Percentiles rank a stretch among this genome's conserved stretches.
phyloP scores from a whole-genome alignment of 306 rosid genomes.

The Prosopis cineraria region DNA sequence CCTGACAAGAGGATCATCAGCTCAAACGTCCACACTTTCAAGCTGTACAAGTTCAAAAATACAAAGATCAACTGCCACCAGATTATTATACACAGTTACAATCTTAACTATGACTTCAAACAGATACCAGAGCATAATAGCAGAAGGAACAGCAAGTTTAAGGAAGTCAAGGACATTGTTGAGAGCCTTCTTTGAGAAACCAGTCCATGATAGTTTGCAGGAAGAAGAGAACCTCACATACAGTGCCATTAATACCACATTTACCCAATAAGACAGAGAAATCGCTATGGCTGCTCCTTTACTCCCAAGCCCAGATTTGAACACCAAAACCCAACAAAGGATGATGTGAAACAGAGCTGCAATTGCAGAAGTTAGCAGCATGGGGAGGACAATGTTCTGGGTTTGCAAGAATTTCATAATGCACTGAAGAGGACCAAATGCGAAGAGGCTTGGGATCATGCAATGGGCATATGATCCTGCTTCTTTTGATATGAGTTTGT shows the following conservation, averaged over 20 bases:
- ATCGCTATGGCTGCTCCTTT: constrained; percentile 62
- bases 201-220: constrained; percentile 56
- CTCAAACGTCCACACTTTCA: constrained; percentile 61
- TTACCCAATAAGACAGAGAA: constrained; percentile 60
- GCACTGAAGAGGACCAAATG: constrained; percentile 56
- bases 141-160: constrained; percentile 62
- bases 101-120: neutral
- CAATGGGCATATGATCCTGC: constrained; percentile 55
- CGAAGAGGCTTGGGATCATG: constrained; percentile 57
- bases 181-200: constrained; percentile 52
- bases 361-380: constrained; percentile 51
- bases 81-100: neutral
- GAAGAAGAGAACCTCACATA: constrained; percentile 64
- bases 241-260: constrained; percentile 46
- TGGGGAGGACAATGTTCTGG: constrained; percentile 57
- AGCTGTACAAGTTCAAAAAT: constrained; percentile 39
- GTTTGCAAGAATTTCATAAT: constrained; percentile 53
- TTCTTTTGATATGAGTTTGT: constrained; percentile 42
- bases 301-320: constrained; percentile 50
- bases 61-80: constrained; percentile 28
- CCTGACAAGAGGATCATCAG: constrained; percentile 55
- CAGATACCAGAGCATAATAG: constrained; percentile 68
- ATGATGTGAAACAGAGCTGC: constrained; percentile 42
- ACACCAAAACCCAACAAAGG: constrained; percentile 52
- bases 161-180: constrained; percentile 45